Evolutionary conservation across 2,329 filamentous ascomycete species (phyloP).

Genomic region (Hymenoscyphus linearis): DNA sequence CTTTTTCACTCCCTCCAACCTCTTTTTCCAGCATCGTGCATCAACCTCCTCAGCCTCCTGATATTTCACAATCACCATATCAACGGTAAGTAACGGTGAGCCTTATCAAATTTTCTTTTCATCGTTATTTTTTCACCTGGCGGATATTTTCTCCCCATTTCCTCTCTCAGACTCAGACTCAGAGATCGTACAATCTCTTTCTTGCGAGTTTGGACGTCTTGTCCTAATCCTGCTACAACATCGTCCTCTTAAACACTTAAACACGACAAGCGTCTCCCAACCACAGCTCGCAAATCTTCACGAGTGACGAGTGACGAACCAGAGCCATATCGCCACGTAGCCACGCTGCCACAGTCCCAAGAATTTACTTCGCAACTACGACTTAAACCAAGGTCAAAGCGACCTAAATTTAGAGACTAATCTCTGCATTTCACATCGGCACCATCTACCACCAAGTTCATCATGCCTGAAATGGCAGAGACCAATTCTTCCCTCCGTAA

Average conservation of each 20-base stretch:
- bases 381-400: not conserved
- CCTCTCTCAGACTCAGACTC: not conserved
- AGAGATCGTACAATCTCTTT: not conserved
- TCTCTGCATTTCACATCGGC: not conserved
- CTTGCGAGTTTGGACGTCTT: not conserved
- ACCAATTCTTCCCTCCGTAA: not conserved
- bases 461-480: conserved; percentile 9
- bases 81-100: not conserved
- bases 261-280: not conserved
- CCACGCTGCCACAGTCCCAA: no score
- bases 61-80: conserved; percentile 2
- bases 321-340: no score
- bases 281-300: not conserved
- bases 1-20: not conserved
- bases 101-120: not conserved
- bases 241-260: not conserved
- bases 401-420: not conserved
- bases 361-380: no score
- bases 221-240: not conserved
- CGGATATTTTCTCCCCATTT: not conserved
- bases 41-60: conserved; percentile 5
- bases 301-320: no score
- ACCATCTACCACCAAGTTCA: not conserved
- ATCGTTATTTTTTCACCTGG: no score
- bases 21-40: not conserved